Conservation (phyloP, 2,329 filamentous ascomycete genomes). For the Penicillium sumatraense region DNA sequence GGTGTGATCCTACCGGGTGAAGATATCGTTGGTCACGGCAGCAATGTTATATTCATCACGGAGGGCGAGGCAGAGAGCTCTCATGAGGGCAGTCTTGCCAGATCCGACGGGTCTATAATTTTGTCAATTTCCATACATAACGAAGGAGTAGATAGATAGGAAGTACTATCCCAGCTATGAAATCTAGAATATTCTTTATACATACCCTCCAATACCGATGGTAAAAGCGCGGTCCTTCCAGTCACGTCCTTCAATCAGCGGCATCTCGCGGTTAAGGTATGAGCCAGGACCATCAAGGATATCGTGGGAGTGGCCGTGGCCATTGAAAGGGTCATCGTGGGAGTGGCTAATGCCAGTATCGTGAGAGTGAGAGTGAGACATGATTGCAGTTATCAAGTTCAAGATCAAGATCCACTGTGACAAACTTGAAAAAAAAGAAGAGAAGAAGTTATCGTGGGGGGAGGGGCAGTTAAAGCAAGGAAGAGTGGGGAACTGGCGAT, state of each 20-base stretch:
- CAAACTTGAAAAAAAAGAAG: slow-evolving; percentile 3
- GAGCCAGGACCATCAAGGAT: slow-evolving; percentile 93
- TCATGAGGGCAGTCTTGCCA: slow-evolving; percentile 96
- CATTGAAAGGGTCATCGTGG: slow-evolving; percentile 62
- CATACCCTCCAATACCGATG: slow-evolving; percentile 94
- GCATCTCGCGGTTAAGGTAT: slow-evolving; percentile 88
- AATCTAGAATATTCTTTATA: too few species aligned
- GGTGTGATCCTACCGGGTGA: slow-evolving; percentile 67
- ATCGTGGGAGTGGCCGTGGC: slow-evolving; percentile 93
- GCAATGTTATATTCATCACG: slow-evolving; percentile 83
- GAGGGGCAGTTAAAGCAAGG: slow-evolving; percentile 22
- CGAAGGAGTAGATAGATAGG: too few species aligned
- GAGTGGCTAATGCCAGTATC: slow-evolving; percentile 42
- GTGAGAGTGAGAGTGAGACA: slow-evolving; percentile 49
- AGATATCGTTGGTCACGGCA: slow-evolving; percentile 98
- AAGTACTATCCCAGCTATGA: too few species aligned
- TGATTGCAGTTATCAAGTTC: too few species aligned
- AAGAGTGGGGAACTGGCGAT: slow-evolving; percentile 21
- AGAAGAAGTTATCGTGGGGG: background rate
- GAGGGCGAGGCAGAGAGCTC: slow-evolving; percentile 84
- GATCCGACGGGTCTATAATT: slow-evolving; percentile 88
- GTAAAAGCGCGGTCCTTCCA: slow-evolving; percentile 93
- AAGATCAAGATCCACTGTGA: too few species aligned
- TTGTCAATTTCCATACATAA: too few species aligned
- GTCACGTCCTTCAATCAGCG: slow-evolving; percentile 82